Conservation (phyloP, 805 yeast species). For the Saccharomycopsis fodiens region DNA sequence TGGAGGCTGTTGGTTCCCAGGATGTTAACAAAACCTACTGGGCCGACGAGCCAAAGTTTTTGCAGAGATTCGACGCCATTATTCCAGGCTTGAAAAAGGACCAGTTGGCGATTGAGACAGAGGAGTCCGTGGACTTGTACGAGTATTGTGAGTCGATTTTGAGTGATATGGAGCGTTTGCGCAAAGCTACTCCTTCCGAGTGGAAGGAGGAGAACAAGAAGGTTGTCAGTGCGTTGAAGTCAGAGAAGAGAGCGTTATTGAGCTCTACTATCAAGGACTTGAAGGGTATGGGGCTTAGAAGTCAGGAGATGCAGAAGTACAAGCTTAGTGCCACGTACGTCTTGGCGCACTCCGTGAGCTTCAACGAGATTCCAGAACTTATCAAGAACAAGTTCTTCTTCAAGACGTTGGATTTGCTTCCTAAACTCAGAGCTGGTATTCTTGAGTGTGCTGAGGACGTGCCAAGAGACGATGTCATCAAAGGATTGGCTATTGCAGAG, state of each 20-base stretch:
- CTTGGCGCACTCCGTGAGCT: constrained; percentile 45
- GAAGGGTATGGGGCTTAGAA: constrained; percentile 67
- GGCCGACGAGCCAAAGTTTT: constrained; percentile 5
- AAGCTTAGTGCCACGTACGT: constrained; percentile 45
- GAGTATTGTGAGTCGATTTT: constrained; percentile 48
- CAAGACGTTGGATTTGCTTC: constrained; percentile 70
- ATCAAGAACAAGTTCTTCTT: constrained; percentile 43
- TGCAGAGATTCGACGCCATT: constrained; percentile 39
- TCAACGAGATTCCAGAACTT: constrained; percentile 30
- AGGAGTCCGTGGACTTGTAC: constrained; percentile 29
- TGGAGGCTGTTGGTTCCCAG: not conserved
- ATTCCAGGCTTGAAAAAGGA: constrained; percentile 25
- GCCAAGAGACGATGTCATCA: constrained; percentile 64
- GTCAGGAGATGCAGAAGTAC: constrained; percentile 48
- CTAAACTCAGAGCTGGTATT: constrained; percentile 64
- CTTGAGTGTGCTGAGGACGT: constrained; percentile 60
- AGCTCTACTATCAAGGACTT: constrained; percentile 73
- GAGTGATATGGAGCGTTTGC: constrained; percentile 52
- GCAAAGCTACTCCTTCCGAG: constrained; percentile 69
- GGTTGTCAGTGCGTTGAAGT: constrained; percentile 57
- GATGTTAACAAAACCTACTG: not conserved
- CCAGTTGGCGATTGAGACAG: constrained; percentile 7
- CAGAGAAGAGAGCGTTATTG: constrained; percentile 72
- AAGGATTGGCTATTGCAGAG: constrained; percentile 71
- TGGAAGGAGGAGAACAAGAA: constrained; percentile 71